Evolutionary conservation across 768 basidiomycete genomes (phyloP).

Genomic region (Podaxis sp.): DNA sequence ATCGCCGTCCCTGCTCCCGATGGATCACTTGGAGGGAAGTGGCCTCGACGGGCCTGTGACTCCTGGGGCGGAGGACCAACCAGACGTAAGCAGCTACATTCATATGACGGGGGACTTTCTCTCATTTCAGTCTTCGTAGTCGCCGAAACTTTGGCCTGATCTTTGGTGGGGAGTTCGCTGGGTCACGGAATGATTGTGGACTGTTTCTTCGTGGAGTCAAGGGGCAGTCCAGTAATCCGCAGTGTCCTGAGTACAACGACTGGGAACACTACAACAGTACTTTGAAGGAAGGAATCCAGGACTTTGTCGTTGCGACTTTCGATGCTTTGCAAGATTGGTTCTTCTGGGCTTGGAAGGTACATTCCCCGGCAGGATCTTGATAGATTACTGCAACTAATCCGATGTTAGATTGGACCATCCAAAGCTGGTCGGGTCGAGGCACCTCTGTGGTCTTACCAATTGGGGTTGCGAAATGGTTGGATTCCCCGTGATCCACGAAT

Average conservation of each 20-base stretch:
- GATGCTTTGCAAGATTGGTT: constrained; percentile 43
- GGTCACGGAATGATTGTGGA: constrained; percentile 64
- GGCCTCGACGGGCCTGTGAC: constrained; percentile 52
- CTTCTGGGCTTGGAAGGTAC: constrained; percentile 49
- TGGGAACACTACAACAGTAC: constrained; percentile 54
- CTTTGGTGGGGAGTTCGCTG: constrained; percentile 75
- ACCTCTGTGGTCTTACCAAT: constrained; percentile 43
- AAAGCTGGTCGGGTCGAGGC: constrained; percentile 36
- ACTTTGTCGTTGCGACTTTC: constrained; percentile 57
- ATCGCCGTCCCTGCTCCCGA: constrained; percentile 30
- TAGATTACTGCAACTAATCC: not conserved
- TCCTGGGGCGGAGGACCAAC: constrained; percentile 61
- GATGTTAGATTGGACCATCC: constrained; percentile 42
- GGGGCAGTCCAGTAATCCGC: constrained; percentile 38
- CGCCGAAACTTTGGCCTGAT: constrained; percentile 62
- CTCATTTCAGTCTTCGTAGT: constrained; percentile 25
- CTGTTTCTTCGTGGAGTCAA: constrained; percentile 28
- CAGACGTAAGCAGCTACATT: constrained; percentile 34
- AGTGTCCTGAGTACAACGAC: constrained; percentile 40
- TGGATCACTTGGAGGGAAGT: constrained; percentile 40
- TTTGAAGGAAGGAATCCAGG: constrained; percentile 38
- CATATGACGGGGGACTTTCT: constrained; percentile 31
- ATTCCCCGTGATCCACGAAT: constrained; percentile 71
- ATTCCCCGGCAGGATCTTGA: constrained; percentile 15
- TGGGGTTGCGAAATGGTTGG: constrained; percentile 68